Base-by-base conservation (phyloP, 345 rosid genomes). In the Eucalyptus cladocalyx region DNA sequence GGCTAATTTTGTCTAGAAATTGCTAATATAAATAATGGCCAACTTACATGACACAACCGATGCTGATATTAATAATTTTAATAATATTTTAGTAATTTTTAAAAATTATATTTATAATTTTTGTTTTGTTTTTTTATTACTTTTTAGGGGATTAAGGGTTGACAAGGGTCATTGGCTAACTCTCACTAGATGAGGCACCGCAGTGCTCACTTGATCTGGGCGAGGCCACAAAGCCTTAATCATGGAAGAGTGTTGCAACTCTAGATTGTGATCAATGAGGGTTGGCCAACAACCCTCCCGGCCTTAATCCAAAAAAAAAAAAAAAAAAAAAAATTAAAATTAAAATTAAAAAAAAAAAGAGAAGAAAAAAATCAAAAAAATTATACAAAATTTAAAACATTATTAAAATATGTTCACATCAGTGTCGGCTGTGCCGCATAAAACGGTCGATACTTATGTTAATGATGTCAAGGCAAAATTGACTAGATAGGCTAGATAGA, bases 341-440 rank as follows among this genome's bases (percentile, higher is more conserved):
- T n/a, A n/a, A n/a, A n/a, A n/a, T n/a, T n/a, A 0, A 5, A 50
- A 6, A 50, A 16, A 58, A 26, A 30, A 5, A 2, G 12, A 58
- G 1, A 58, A 47, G 3, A 11, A 58, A 26, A 26, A 11, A 58
- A 11, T 19, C 7, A 50, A 54, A 53, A 53, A 53, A 19, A 53
- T 53, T 21, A 56, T 56, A 56, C 3, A 60, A 60, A 28, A 60
- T 60, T 60, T 3, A 60, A 60, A 60, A 26, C 2, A 60, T 12
- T 60, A 28, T 28, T 60, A 60, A 6, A 28, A 28, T 60, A 28
- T 3, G 17, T 60, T 30, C 32, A 60, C 0, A 17, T 12, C 2
- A 0, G 0, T 12, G 16, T 28, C 0, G 2, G 3, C 0, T 12
- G 14, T 60, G 4, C 0, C 0, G 14, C 2, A 0, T 28, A 26